phyloP scores from a whole-genome alignment of 179 eudicot species.

The Beta lomatogona region DNA sequence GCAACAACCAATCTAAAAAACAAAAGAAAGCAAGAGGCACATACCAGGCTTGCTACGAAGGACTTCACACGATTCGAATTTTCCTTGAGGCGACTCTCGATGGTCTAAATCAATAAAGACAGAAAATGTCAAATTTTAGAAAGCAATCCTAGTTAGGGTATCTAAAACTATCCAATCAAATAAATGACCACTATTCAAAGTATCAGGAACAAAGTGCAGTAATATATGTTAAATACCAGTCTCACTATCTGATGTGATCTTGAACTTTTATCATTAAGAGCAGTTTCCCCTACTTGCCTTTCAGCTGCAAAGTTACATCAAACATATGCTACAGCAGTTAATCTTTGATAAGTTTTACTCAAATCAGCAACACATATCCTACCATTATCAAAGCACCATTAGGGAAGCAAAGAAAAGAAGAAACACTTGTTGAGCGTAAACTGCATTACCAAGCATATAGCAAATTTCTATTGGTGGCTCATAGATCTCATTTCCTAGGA shows the following conservation, averaged over 20 bases:
- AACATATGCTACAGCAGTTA: neutral
- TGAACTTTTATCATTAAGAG: constrained; percentile 90
- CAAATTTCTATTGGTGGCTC: too few species aligned
- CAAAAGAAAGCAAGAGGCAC: constrained; percentile 20
- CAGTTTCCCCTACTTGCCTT: constrained; percentile 95
- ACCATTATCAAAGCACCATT: neutral
- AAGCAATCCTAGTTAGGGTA: neutral
- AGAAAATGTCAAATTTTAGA: constrained; percentile 16
- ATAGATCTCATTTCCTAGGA: too few species aligned
- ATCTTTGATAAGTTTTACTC: neutral
- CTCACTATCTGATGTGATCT: constrained; percentile 92
- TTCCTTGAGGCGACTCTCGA: constrained; percentile 75
- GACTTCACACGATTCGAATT: constrained; percentile 75
- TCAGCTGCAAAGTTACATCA: constrained; percentile 61
- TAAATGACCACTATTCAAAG: neutral
- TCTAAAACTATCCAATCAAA: neutral
- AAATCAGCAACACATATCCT: neutral
- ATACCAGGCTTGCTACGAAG: constrained; percentile 86
- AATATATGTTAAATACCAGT: constrained; percentile 48
- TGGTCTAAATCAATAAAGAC: constrained; percentile 44
- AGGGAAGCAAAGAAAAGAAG: neutral
- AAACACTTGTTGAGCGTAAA: neutral
- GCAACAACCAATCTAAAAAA: neutral
- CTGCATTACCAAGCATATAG: too few species aligned
- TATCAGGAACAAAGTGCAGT: constrained; percentile 5